These are phyloP conservation scores for Erysimum pusillum DNA, from an alignment of 441 rosid species.

Conservation along the genomic window DNA sequence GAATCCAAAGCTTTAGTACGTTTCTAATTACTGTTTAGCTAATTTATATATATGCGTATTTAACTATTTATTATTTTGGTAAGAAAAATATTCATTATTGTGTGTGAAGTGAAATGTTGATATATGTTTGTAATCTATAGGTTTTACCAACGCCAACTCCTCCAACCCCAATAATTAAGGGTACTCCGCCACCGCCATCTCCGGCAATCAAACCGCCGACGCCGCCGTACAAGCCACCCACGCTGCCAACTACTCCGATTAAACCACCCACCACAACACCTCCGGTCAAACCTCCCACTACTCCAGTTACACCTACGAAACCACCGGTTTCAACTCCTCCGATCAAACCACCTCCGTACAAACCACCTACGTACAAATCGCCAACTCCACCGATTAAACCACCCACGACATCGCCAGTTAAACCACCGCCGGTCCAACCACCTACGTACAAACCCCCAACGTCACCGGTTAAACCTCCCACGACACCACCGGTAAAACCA, in stretches of 20 bases:
- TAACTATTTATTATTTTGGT: not conserved
- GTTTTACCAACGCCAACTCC: conserved; percentile 42
- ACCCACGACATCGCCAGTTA: conserved; percentile 7
- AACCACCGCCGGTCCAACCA: conserved; percentile 38
- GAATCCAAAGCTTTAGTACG: conserved; percentile 46
- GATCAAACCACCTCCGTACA: conserved; percentile 24
- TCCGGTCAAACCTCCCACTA: conserved; percentile 41
- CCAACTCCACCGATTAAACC: conserved; percentile 37
- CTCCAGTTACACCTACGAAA: conserved; percentile 38
- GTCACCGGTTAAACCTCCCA: conserved; percentile 28
- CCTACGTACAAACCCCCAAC: conserved; percentile 39
- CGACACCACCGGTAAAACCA: conserved; percentile 16
- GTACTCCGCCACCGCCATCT: conserved; percentile 25
- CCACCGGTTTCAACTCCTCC: conserved; percentile 38
- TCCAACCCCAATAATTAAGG: conserved; percentile 24
- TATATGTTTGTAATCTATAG: conserved; percentile 24
- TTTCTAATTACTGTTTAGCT: conserved; percentile 5
- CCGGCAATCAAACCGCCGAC: conserved; percentile 50
- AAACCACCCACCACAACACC: conserved; percentile 41
- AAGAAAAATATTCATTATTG: not conserved
- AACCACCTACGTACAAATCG: conserved; percentile 38
- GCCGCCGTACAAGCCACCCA: conserved; percentile 43
- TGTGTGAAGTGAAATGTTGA: conserved; percentile 10
- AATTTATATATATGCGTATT: not conserved
- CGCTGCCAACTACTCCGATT: conserved; percentile 42